Evolutionary conservation across 164 flowering plant species (phyloP), one percentile per base, ranked within the genome.

Genomic region (Litsea cubeba): DNA sequence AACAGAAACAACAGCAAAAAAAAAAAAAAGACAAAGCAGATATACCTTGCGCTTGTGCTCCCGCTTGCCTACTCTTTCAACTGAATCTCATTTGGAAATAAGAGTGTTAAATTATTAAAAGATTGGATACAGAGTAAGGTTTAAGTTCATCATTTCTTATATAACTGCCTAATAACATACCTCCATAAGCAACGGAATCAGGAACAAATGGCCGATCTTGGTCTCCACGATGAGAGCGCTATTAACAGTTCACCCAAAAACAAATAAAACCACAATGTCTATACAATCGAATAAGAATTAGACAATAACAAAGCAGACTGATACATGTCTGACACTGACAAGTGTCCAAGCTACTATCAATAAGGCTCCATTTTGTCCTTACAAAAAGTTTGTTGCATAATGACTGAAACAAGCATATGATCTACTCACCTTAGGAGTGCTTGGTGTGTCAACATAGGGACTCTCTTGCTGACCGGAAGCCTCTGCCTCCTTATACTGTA

Each of bases 401-500:
- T 26, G 70, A 68, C 22, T 40, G 14, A 20, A 68, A n/a, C 17
- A 30, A 23, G 2, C 28, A 62, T 32, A 8, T 22, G 49, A 30
- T 40, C n/a, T 40, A 12, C 57, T 54, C 50, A 91, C 98, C 89
- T 90, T 91, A 30, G 97, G 97, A 72, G 97, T 90, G 72, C 83
- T 82, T 50, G 93, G 95, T 65, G 90, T 82, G 68, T 94, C 97
- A 73, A 82, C 65, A 79, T 86, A 91, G 60, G 94, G 80, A 79
- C 84, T 82, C 20, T 94, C 97, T 73, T 89, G 90, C 58, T 82
- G 84, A 69, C 94, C 88, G 57, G 94, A 86, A 70, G 94, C 90
- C 78, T 94, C 98, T 51, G 95, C 93, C 81, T 92, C 97, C 85
- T 91, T 92, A 65, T 90, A 82, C 80, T 94, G 97, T 82, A 94